phyloP scores from a whole-genome alignment of 768 basidiomycete genomes.

The Termitomyces sp. region DNA sequence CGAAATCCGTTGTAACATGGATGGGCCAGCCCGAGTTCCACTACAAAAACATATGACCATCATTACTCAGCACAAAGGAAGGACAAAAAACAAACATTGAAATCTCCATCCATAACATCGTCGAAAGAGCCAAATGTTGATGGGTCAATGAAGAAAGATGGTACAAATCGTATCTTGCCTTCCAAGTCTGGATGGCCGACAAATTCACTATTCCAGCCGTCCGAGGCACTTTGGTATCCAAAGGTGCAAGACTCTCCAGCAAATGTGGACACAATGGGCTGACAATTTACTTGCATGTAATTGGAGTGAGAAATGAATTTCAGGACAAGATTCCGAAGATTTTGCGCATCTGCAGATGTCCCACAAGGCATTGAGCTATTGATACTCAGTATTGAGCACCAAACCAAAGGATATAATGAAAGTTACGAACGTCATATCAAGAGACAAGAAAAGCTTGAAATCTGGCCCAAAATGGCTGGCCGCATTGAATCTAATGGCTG shows the following conservation, averaged over 20 bases:
- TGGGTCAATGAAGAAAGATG: constrained; percentile 64
- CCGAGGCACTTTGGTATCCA: constrained; percentile 43
- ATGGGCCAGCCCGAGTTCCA: constrained; percentile 84
- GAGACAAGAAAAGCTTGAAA: constrained; percentile 74
- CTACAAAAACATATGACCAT: constrained; percentile 24
- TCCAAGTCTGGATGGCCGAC: constrained; percentile 38
- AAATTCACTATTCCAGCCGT: constrained; percentile 59
- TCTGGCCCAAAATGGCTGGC: constrained; percentile 44
- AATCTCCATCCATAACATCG: constrained; percentile 51
- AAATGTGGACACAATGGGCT: constrained; percentile 65
- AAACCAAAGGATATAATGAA: not conserved
- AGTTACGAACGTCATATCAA: constrained; percentile 66
- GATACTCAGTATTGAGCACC: not conserved
- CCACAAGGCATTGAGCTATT: constrained; percentile 51
- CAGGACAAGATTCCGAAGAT: constrained; percentile 49
- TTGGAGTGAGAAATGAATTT: constrained; percentile 53
- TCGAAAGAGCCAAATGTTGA: constrained; percentile 38
- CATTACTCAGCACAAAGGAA: constrained; percentile 5
- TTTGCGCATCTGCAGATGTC: constrained; percentile 39
- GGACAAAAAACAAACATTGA: constrained; percentile 39
- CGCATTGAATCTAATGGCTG: constrained; percentile 42
- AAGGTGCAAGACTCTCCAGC: constrained; percentile 66
- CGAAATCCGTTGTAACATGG: constrained; percentile 43
- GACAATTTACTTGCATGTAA: constrained; percentile 41
- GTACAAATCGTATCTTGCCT: constrained; percentile 57